phyloP scores from a whole-genome alignment of 2,329 filamentous ascomycete species.

The Acrocalymma vagum region DNA sequence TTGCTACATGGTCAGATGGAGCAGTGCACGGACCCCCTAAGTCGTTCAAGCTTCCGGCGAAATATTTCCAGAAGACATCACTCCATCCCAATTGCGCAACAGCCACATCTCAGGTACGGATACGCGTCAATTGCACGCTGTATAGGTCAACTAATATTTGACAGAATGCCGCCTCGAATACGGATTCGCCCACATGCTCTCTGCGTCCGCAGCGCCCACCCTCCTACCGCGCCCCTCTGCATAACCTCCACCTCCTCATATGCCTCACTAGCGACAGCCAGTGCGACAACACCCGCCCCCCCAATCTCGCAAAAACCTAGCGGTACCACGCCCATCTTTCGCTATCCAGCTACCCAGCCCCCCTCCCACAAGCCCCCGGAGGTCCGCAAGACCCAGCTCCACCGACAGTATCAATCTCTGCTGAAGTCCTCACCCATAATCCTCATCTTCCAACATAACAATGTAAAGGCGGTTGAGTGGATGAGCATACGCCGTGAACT shows the following conservation, averaged over 20 bases:
- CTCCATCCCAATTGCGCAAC: slow-evolving; percentile 30
- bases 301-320: slow-evolving; percentile 59
- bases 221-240: slow-evolving; percentile 35
- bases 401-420: slow-evolving; percentile 86
- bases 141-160: not conserved
- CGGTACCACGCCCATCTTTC: slow-evolving; percentile 55
- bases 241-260: slow-evolving; percentile 49
- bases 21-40: slow-evolving; percentile 33
- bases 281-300: slow-evolving; percentile 61
- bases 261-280: slow-evolving; percentile 59
- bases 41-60: slow-evolving; percentile 28
- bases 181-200: slow-evolving; percentile 41
- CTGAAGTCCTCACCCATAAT: slow-evolving; percentile 86
- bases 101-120: slow-evolving; percentile 37
- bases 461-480: slow-evolving; percentile 78
- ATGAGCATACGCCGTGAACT: slow-evolving; percentile 76
- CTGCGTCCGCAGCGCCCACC: slow-evolving; percentile 32
- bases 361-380: slow-evolving; percentile 87
- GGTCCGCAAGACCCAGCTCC: slow-evolving; percentile 88
- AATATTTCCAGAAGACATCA: slow-evolving; percentile 35
- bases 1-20: slow-evolving; percentile 18
- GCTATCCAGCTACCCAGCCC: slow-evolving; percentile 74
- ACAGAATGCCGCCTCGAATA: slow-evolving; percentile 50
- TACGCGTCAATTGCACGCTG: not conserved
- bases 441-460: slow-evolving; percentile 86